Base-by-base conservation (phyloP, 805 yeast species). In the Metschnikowia orientalis region DNA sequence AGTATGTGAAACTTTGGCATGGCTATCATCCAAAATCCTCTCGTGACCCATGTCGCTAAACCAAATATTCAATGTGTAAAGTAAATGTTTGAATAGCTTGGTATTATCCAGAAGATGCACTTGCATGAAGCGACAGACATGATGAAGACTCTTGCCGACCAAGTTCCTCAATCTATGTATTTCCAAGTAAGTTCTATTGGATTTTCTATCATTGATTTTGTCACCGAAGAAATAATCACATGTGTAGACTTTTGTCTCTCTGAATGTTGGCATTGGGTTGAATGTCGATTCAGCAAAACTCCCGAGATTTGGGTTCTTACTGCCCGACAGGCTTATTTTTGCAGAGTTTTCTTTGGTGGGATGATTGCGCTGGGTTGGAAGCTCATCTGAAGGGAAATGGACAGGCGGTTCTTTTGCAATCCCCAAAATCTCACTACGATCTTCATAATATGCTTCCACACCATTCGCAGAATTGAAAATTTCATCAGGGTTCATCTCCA, bases 1-100 rank as follows among this genome's bases (percentile, higher is more conserved):
- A 0, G 69, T 65, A 38, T 77, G 74, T 28, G 75, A 75, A 20
- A 80, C 63, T 22, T 63, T 61, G 4, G 79, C 73, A 27, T 77
- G 79, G 37, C 77, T 74, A 3, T 71, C 61, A 25, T 71, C 78
- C 30, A 79, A 69, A 1, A 80, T 56, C 8, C 81, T 62, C 44
- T 85, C 94, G 35, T 75, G 70, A 2, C 95, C 95, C 16, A 81
- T 81, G 50, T 87, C 92, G 16, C 81, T 67, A 45, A 81, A 79
- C 86, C 94, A 92, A 5, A 81, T 75, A 41, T 81, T 77, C 26
- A 81, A 52, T 3, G 81, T 78, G 48, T 76, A 74, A 19, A 87
- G 57, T 20, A 81, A 67, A 28, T 77, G 73, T 40, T 76, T 76
- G 51, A 79, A 71, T 5, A 82, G 52, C 8, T 74, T 72, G 6